These are phyloP conservation scores for Pseudisothecium myosuroides DNA, from an alignment of 225 moss, liverwort and hornwort genomes.

Conservation along the genomic window DNA sequence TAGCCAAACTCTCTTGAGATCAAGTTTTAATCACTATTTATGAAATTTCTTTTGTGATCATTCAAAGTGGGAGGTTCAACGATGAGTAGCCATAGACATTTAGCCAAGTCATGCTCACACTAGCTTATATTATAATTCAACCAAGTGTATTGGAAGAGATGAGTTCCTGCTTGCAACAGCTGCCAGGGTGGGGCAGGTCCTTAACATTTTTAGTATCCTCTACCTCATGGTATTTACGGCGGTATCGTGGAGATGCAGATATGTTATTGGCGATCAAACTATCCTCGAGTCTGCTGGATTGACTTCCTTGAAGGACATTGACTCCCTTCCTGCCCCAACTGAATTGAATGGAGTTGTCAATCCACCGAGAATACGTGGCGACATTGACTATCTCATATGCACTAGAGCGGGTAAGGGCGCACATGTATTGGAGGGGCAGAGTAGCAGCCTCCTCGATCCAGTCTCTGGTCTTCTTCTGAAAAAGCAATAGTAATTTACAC, in stretches of 20 bases:
- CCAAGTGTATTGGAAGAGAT: not conserved
- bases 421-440: constrained; percentile 30
- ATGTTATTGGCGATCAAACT: constrained; percentile 72
- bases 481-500: not conserved
- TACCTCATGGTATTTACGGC: not conserved
- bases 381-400: constrained; percentile 77
- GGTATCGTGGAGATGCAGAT: constrained; percentile 36
- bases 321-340: constrained; percentile 49
- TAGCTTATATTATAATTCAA: not conserved
- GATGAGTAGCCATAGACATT: not conserved
- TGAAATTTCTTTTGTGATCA: not conserved
- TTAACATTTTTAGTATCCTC: not conserved
- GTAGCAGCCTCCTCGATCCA: constrained; percentile 47
- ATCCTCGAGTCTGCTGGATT: constrained; percentile 52
- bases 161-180: not conserved
- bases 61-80: not conserved
- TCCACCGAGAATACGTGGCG: constrained; percentile 51
- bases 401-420: constrained; percentile 82
- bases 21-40: not conserved
- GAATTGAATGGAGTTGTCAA: constrained; percentile 52
- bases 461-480: constrained; percentile 33
- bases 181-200: not conserved
- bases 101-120: not conserved
- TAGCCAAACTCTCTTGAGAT: not conserved
- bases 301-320: constrained; percentile 51